Evolutionary conservation across 495 filamentous ascomycete genomes (phyloP).

Genomic region (Penicillium canariense): DNA sequence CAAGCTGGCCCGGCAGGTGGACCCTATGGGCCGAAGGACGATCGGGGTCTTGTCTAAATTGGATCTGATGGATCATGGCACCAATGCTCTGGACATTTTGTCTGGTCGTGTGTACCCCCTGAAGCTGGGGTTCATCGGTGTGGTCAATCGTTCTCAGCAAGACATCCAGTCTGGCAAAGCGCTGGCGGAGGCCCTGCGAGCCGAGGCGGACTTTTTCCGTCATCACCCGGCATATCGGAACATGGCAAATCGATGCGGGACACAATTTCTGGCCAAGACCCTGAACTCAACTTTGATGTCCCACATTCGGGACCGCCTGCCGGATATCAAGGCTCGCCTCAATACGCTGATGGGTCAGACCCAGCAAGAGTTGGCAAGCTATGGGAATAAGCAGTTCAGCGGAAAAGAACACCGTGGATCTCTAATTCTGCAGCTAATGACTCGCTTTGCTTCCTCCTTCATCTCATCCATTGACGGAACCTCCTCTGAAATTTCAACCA

Average conservation of each 20-base stretch:
- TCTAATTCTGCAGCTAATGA: conserved; percentile 96
- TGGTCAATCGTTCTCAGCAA: conserved; percentile 97
- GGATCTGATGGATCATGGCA: conserved; percentile 98
- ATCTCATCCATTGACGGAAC: conserved; percentile 99
- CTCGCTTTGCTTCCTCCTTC: conserved; percentile 94
- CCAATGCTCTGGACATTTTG: conserved; percentile 95
- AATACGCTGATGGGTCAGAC: conserved; percentile 99
- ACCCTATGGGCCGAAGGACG: conserved; percentile 89
- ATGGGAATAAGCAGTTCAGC: conserved; percentile 96
- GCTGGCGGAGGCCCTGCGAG: conserved; percentile 81
- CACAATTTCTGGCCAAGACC: conserved; percentile 91
- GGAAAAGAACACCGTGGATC: conserved; percentile 96
- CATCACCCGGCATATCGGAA: conserved; percentile 97
- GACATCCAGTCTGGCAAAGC: conserved; percentile 96
- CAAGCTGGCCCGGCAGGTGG: conserved; percentile 95
- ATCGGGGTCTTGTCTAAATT: conserved; percentile 98
- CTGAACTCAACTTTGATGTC: conserved; percentile 93
- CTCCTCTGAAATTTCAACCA: conserved; percentile 96
- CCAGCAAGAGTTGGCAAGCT: conserved; percentile 96
- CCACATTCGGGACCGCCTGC: conserved; percentile 92
- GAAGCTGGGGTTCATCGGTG: conserved; percentile 96
- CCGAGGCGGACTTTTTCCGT: conserved; percentile 93
- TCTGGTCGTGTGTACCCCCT: conserved; percentile 94
- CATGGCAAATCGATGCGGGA: conserved; percentile 91
- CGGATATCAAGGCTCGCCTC: conserved; percentile 95